Percentiles rank a stretch among this genome's conserved stretches.
Conservation (phyloP, 345 rosid species). For the Limnanthes douglasii region DNA sequence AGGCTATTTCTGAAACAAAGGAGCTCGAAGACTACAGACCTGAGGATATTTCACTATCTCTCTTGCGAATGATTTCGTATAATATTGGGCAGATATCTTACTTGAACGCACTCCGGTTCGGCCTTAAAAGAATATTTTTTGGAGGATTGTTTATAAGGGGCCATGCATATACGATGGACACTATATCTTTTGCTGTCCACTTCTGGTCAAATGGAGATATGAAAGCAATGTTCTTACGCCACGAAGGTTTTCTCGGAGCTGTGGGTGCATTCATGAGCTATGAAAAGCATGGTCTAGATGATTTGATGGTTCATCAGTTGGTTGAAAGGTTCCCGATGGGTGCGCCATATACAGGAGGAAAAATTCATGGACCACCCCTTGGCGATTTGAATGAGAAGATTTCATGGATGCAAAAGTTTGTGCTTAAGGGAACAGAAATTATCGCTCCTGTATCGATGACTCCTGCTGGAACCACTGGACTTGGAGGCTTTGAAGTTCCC, state of each 20-base stretch:
- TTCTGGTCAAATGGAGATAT: conserved; percentile 97
- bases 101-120: conserved; percentile 89
- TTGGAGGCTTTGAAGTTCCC: conserved; percentile 99
- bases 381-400: conserved; percentile 97
- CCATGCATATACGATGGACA: conserved; percentile 99
- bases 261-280: conserved; percentile 99
- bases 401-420: conserved; percentile 99
- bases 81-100: conserved; percentile 97
- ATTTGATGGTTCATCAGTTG: conserved; percentile 93
- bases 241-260: conserved; percentile 97
- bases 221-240: conserved; percentile 96
- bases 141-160: conserved; percentile 98
- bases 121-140: conserved; percentile 84
- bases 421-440: conserved; percentile 85
- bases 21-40: conserved; percentile 90
- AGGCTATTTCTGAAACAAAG: conserved; percentile 82
- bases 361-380: conserved; percentile 92
- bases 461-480: conserved; percentile 92
- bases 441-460: conserved; percentile 98
- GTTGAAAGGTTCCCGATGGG: conserved; percentile 99
- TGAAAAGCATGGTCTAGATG: conserved; percentile 95
- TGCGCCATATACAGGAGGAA: conserved; percentile 97
- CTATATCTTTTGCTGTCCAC: conserved; percentile 97
- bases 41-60: conserved; percentile 93
- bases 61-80: conserved; percentile 95